Percentiles rank a stretch among this genome's conserved stretches.
These are phyloP conservation scores for Teratosphaeria nubilosa DNA, from an alignment of 2,329 filamentous ascomycete genomes.

Conservation along the genomic window DNA sequence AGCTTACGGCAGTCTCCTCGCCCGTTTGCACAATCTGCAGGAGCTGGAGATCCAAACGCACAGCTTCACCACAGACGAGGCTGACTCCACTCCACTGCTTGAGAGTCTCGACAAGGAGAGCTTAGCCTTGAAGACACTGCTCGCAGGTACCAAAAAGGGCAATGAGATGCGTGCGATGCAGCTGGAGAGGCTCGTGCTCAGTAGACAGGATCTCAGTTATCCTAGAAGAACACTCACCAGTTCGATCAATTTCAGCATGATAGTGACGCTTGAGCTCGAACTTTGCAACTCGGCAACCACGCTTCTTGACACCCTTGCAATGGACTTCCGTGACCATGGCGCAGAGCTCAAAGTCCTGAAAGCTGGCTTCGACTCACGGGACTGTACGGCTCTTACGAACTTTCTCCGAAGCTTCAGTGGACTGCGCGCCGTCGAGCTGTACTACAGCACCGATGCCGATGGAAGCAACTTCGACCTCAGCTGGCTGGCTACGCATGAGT, in stretches of 20 bases:
- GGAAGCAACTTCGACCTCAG: background rate
- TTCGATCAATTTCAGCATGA: background rate
- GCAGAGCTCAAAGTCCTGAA: background rate
- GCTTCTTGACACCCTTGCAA: background rate
- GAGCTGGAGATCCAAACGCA: background rate
- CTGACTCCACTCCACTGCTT: background rate
- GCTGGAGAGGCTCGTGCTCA: too few species aligned
- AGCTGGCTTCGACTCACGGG: background rate
- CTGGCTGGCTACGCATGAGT: background rate
- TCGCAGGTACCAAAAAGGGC: too few species aligned
- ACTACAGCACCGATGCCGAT: background rate
- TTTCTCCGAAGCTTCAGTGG: background rate
- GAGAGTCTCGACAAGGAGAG: background rate
- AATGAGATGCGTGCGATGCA: too few species aligned
- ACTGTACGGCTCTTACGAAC: background rate
- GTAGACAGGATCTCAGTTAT: too few species aligned
- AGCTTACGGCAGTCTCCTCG: background rate
- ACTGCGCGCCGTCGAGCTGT: background rate
- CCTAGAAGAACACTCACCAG: background rate
- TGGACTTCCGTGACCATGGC: background rate
- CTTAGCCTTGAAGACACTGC: too few species aligned
- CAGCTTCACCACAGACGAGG: background rate
- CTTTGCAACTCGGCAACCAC: background rate
- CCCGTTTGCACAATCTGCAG: background rate
- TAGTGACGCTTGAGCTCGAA: background rate